Base-by-base conservation (phyloP, 345 rosid genomes). In the Dipteronia sinensis region DNA sequence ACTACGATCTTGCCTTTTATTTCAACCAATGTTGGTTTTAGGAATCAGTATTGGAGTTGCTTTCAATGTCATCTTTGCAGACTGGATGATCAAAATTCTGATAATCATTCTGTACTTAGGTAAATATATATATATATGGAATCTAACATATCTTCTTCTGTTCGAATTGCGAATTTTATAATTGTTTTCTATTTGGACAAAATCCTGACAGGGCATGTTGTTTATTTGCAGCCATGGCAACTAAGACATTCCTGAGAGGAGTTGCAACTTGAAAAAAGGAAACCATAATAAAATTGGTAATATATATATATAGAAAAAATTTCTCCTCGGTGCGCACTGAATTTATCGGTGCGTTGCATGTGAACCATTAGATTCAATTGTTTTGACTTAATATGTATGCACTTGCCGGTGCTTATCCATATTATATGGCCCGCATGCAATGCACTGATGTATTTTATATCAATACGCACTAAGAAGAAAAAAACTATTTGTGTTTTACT, bases 31-130 rank as follows among this genome's bases (percentile, higher is more conserved):
- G 81, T 68, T 88, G 79, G 78, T 88, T 22, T 81, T 88, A 0
- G 90, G 90, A 59, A 81, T 85, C 55, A 85, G 90, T 10, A 67
- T 84, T 58, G 91, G 91, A 34, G 91, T 88, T 64, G 66, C 76
- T 11, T 81, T 79, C 59, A 88, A 85, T 71, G 89, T 86, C 53
- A 74, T 88, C 69, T 83, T 86, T 61, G 81, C 89, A 15, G 88
- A 88, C 67, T 85, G 91, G 91, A 83, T 86, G 88, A 85, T 88
- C 84, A 83, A 86, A 17, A 12, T 86, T 69, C 72, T 88, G 76
- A 75, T 88, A 10, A 88, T 88, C 15, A 29, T 86, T 40, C 40
- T 86, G 34, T 88, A 83, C 77, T 2, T 84, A 11, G 81, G 89
- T 34, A 34, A 4, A 4, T 34, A 4, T 34, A 31, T 31, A 31